Evolutionary conservation across 2,329 filamentous ascomycete genomes (phyloP), one percentile per base, ranked within the genome.

Genomic region (Myriosclerotinia duriaeana): DNA sequence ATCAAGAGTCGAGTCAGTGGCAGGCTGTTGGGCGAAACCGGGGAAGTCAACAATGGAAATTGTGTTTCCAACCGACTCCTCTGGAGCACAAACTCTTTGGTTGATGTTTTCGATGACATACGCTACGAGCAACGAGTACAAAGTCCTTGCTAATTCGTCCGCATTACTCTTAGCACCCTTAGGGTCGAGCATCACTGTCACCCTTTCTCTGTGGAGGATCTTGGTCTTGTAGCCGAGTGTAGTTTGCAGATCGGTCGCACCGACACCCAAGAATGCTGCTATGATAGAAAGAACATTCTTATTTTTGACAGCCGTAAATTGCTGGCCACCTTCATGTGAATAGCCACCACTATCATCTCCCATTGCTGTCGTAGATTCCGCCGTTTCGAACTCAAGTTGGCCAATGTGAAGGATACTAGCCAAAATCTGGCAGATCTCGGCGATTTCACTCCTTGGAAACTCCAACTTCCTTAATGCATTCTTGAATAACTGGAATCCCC

Each of bases 131-230:
- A 99, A 87, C 6, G 93, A 94, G 80, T 99, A 99, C 0, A 99
- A 81, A 0, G 94, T 97, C 62, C 94, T 86, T 5, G 95, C 93
- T 59, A 99, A 85, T 78, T 98, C 95, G 75, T 98, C 93, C 20
- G 95, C 95, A 72, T 97, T 97, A 50, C 87, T 89, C 61, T 93
- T 89, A 55, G 95, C 95, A 50, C 95, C 95, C 66, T 87, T 88
- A 8, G 94, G 92, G 75, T 99, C 95, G 44, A 99, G 85, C 93
- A 99, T 96, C 71, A 99, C 91, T 0, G 95, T 99, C n/a, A 99
- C 95, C 65, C 95, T 89, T 81, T 99, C 95, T 70, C 93, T 90
- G 76, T 96, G 91, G 66, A 99, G 89, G 72, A 95, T 97, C 83
- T 96, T 97, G 26, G 93, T 98, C 80, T 96, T 96, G 82, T 97